Percentiles rank a stretch among this genome's conserved stretches.
phyloP scores from a whole-genome alignment of 192 early-diverging fungal genomes.

The Coemansia sp. region DNA sequence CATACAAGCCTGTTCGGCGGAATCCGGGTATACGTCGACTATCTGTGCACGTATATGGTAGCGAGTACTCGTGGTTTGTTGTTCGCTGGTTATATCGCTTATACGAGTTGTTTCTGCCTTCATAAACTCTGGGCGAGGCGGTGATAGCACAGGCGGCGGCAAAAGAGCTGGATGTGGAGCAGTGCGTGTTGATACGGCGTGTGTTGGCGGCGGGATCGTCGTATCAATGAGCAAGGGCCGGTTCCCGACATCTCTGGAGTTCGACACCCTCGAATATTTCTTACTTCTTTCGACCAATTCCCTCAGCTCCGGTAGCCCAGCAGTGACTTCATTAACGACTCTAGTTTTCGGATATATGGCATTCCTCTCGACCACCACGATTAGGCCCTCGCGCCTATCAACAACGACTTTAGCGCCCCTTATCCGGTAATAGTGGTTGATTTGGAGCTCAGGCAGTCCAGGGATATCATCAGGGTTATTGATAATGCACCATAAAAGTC shows the following conservation, averaged over 20 bases:
- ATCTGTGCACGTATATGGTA: slow-evolving; percentile 15
- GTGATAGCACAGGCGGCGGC: neutral
- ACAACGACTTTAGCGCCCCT: slow-evolving; percentile 6
- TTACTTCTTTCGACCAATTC: slow-evolving; percentile 2
- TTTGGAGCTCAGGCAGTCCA: slow-evolving; percentile 12
- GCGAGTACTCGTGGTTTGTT: neutral
- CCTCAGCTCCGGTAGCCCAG: slow-evolving; percentile 1
- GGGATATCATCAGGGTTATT: slow-evolving; percentile 14
- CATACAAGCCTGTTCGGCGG: slow-evolving; percentile 2
- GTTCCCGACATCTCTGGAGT: neutral
- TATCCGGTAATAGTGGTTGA: slow-evolving; percentile 8
- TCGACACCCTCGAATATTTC: neutral
- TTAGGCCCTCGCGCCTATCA: neutral
- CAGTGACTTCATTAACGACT: slow-evolving; percentile 10
- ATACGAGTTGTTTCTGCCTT: neutral
- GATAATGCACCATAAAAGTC: slow-evolving; percentile 14
- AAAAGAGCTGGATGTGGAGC: neutral
- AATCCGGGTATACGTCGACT: slow-evolving; percentile 4
- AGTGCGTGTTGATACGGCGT: neutral
- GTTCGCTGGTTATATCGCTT: neutral
- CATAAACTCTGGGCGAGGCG: neutral
- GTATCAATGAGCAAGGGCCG: slow-evolving; percentile 1
- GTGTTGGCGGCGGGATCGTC: neutral
- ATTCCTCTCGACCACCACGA: neutral
- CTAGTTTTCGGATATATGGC: slow-evolving; percentile 13